Evolutionary conservation across 1,284 basidiomycete species (phyloP), one percentile per base, ranked within the genome.

Genomic region (Phylloboletellus chloephorus): DNA sequence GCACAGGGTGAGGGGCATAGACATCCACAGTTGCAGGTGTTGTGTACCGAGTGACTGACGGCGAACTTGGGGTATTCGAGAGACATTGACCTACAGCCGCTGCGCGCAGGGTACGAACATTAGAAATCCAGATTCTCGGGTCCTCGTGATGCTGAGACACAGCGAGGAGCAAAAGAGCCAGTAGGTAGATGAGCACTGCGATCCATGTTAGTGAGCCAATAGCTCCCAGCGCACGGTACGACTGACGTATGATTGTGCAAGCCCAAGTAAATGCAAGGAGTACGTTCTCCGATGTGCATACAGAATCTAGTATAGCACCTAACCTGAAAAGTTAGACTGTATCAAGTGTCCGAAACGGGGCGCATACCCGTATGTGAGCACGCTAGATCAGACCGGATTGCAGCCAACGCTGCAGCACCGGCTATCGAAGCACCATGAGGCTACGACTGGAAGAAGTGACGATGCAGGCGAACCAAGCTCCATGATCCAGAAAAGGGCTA

Each of bases 211-310:
- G 41, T 38, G 6, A 33, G 17, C 13, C n/a, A 24, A 39, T 24
- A 39, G 6, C 6, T 4, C 20, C n/a, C 20, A 49, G 35, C 17
- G 32, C 23, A 26, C 12, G 33, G 30, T 15, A 49, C 21, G 20
- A 68, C 82, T 54, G 50, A 88, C 83, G 56, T 31, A 70, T 65
- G 25, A 69, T 55, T 24, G 75, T 67, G 51, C 67, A 72, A 24
- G 74, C 64, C 85, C 84, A 88, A 30, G 76, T 67, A 52, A 85
- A 83, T 4, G 71, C 79, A 48, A 78, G 58, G 24, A 86, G 63
- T 19, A 81, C 66, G 39, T 60, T 67, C 15, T 69, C 67, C n/a
- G 84, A 83, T 7, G 61, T 57, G 55, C 85, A 88, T n/a, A 37
- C 12, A 16, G 24, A 39, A 41, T 44, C 15, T 21, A 39, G 13